These are phyloP conservation scores for Chlamydomonas incerta DNA, from an alignment of 139 green algal species.

Conservation along the genomic window DNA sequence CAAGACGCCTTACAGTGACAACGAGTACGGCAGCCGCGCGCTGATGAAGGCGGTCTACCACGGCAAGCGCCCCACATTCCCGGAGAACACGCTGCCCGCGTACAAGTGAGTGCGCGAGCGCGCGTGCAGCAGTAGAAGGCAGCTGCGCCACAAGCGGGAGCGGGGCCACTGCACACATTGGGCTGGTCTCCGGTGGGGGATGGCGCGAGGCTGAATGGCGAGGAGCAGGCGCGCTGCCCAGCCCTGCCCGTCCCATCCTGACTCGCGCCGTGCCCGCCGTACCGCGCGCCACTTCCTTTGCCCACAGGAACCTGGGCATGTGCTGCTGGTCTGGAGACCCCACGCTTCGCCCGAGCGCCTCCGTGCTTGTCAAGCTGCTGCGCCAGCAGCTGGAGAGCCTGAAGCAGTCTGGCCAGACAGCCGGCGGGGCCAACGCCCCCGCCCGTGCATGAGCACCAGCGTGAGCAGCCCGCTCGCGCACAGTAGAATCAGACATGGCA, in stretches of 20 bases:
- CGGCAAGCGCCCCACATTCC: conserved; percentile 26
- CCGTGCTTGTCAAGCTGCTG: conserved; percentile 27
- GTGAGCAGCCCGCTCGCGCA: no score
- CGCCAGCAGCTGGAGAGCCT: conserved; percentile 29
- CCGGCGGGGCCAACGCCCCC: no score
- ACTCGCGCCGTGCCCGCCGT: background rate
- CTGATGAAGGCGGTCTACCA: conserved; percentile 43
- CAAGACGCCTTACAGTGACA: conserved; percentile 33
- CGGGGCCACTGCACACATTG: no score
- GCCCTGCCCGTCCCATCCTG: background rate
- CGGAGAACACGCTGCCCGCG: conserved; percentile 6
- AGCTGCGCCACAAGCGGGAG: no score
- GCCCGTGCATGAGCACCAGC: no score
- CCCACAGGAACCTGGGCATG: conserved; percentile 20
- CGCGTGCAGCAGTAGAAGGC: no score
- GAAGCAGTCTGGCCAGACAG: background rate
- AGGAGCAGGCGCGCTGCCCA: no score
- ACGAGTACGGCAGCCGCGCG: conserved; percentile 27
- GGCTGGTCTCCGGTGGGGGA: no score
- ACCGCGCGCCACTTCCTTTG: no score
- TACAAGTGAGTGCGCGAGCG: conserved; percentile 20
- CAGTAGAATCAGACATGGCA: no score
- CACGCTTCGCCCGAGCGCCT: conserved; percentile 18
- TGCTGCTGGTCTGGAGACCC: conserved; percentile 29
- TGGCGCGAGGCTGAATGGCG: no score